These are phyloP conservation scores for Zychaea mexicana DNA, from an alignment of 371 early-diverging fungal species.

Conservation along the genomic window DNA sequence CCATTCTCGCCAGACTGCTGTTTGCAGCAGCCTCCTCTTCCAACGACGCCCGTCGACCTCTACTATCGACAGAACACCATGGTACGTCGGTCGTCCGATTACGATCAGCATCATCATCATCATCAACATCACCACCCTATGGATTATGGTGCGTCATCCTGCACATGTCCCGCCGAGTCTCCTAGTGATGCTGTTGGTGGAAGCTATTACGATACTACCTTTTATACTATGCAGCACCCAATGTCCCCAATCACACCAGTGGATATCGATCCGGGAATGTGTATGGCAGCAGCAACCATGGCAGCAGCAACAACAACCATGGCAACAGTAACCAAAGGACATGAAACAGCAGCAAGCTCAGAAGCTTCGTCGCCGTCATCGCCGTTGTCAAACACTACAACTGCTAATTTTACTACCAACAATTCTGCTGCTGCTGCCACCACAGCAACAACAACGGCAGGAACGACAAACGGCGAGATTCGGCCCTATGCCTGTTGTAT, in stretches of 20 bases:
- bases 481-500: slow-evolving; percentile 27
- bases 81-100: background rate
- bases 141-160: background rate
- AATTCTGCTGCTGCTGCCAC: background rate
- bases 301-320: background rate
- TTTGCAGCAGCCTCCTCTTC: background rate
- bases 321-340: background rate
- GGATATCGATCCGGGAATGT: background rate
- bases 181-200: background rate
- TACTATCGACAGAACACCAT: background rate
- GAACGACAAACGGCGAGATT: background rate
- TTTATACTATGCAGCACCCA: background rate
- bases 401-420: background rate
- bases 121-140: background rate
- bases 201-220: background rate
- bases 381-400: background rate
- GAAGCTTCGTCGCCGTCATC: background rate
- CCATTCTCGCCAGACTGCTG: slow-evolving; percentile 5
- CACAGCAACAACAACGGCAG: background rate
- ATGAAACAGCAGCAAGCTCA: background rate
- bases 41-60: background rate
- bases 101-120: no score
- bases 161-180: background rate
- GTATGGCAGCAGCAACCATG: background rate
- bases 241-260: background rate